Base-by-base conservation (phyloP, 1,139 yeast genomes). In the Magnusiomyces starmeri region DNA sequence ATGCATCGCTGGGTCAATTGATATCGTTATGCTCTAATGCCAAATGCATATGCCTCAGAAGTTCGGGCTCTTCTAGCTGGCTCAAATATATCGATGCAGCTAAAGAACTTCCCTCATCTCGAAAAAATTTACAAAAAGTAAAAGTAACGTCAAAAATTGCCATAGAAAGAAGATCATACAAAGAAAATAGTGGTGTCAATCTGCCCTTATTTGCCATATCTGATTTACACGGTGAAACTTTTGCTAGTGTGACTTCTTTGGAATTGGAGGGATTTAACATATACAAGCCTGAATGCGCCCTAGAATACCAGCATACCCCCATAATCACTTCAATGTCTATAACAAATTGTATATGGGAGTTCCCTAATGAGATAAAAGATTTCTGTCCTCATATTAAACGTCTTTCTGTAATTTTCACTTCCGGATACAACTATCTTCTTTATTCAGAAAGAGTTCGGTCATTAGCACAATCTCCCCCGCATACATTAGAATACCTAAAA, bases 41-140 rank as follows among this genome's bases (percentile, higher is more conserved):
- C 35, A 29, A 29, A 9, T 29, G 49, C 9, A 43, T 62, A 14
- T 48, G 54, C 2, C 39, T 62, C 8, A 51, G 51, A 18, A 49
- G 54, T 34, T 57, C 64, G 10, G 61, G 62, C 4, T 56, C 62
- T 2, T 59, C 62, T 10, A 54, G 57, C 12, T 60, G 63, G 63
- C 49, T 59, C 21, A 59, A 58, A 35, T 59, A 60, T 49, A 49
- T 60, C 22, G 37, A 29, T 12, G 43, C 46, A 12, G 18, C 16
- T 29, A 49, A n/a, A n/a, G n/a, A n/a, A n/a, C n/a, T n/a, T n/a
- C n/a, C n/a, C n/a, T n/a, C n/a, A n/a, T n/a, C n/a, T n/a, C n/a
- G n/a, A n/a, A n/a, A n/a, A n/a, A n/a, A n/a, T n/a, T n/a, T n/a
- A n/a, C n/a, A n/a, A n/a, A n/a, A n/a, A n/a, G n/a, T n/a, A n/a